Conservation (phyloP, 2,329 filamentous ascomycete species). For the Ascochyta viciae-villosae region DNA sequence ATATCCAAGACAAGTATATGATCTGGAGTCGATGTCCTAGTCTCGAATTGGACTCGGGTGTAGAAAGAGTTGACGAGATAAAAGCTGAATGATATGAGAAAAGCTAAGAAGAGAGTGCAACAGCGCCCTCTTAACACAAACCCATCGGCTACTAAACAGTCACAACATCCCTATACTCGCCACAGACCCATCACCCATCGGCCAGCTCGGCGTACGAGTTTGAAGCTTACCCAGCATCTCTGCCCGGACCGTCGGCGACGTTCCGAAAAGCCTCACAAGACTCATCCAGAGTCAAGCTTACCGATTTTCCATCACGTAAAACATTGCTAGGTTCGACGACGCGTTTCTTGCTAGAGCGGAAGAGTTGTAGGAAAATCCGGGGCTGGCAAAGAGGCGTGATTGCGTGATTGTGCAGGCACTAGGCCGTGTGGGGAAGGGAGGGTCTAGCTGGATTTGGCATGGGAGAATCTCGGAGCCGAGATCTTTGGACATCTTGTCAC, state of each 20-base stretch:
- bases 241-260: slow-evolving; percentile 14
- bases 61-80: background rate
- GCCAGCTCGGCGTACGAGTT: slow-evolving; percentile 13
- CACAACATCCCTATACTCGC: slow-evolving; percentile 10
- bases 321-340: background rate
- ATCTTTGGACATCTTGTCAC: no score
- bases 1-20: background rate
- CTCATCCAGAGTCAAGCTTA: background rate
- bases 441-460: background rate
- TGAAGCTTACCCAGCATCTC: slow-evolving; percentile 7
- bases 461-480: slow-evolving; percentile 1
- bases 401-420: slow-evolving; percentile 12
- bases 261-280: slow-evolving; percentile 13
- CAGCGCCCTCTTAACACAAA: background rate
- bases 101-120: background rate
- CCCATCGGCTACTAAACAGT: background rate
- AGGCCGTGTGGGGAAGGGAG: background rate
- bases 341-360: background rate
- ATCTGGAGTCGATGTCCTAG: background rate
- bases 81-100: no score
- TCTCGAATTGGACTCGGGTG: background rate
- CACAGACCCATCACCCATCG: slow-evolving; percentile 1
- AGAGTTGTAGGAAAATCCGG: slow-evolving; percentile 3
- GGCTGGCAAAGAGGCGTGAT: slow-evolving; percentile 6
- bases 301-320: slow-evolving; percentile 10